These are phyloP conservation scores for Sequoia sempervirens DNA, from an alignment of 75 land plant genomes.

Conservation along the genomic window DNA sequence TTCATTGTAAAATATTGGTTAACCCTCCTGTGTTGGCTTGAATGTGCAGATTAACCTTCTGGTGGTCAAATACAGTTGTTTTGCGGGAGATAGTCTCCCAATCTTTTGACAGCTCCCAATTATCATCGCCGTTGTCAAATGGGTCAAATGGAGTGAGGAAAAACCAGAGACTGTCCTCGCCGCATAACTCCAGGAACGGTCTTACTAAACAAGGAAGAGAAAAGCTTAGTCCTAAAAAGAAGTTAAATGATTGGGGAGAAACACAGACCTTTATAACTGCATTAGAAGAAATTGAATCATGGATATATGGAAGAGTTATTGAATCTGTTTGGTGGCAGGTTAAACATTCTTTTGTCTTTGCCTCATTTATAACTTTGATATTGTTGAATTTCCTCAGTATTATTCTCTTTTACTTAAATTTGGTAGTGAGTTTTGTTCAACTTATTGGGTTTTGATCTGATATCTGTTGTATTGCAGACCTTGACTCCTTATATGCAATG, in stretches of 20 bases:
- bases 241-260: slow-evolving; percentile 73
- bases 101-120: slow-evolving; percentile 48
- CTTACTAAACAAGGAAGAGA: slow-evolving; percentile 21
- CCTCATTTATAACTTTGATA: neutral
- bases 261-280: slow-evolving; percentile 63
- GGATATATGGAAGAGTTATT: slow-evolving; percentile 80
- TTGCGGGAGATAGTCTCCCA: slow-evolving; percentile 74
- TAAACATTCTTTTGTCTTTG: neutral
- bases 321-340: slow-evolving; percentile 99
- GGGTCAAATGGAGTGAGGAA: slow-evolving; percentile 40
- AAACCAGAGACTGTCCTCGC: slow-evolving; percentile 21
- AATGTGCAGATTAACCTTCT: slow-evolving; percentile 79
- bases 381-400: neutral
- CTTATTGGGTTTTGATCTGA: neutral
- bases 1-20: neutral
- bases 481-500: slow-evolving; percentile 88
- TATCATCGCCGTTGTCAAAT: slow-evolving; percentile 8
- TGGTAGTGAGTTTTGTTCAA: neutral
- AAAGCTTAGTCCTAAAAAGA: slow-evolving; percentile 20
- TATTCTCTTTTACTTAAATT: neutral
- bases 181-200: slow-evolving; percentile 26
- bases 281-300: slow-evolving; percentile 68
- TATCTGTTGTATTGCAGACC: slow-evolving; percentile 40
- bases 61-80: slow-evolving; percentile 90
- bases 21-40: neutral